Conservation (phyloP, 2,329 filamentous ascomycete species). For the Sporothrix humicola region DNA sequence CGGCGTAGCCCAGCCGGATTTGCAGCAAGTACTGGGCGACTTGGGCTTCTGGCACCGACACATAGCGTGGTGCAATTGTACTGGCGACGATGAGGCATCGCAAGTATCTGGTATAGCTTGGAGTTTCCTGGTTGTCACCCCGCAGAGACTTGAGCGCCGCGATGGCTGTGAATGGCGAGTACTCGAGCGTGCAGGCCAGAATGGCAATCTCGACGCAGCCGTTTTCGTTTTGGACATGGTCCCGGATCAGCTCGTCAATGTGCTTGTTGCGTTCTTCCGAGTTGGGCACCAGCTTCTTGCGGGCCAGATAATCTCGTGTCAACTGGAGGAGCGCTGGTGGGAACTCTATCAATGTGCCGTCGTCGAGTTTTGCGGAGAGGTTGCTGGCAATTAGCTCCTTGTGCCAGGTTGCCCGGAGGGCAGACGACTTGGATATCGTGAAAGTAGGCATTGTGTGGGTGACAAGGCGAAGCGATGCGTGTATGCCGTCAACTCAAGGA, state of each 20-base stretch:
- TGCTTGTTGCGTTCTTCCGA: constrained; percentile 41
- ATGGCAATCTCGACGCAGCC: constrained; percentile 32
- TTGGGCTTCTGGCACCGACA: constrained; percentile 24
- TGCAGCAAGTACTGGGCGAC: constrained; percentile 21
- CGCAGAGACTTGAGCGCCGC: constrained; percentile 23
- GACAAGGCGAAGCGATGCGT: not conserved
- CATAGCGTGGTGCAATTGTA: constrained; percentile 26
- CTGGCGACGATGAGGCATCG: constrained; percentile 30
- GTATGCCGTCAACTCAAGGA: not conserved
- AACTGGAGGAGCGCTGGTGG: constrained; percentile 7
- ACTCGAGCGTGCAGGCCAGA: constrained; percentile 33
- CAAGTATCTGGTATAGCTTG: constrained; percentile 32
- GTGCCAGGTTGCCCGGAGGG: constrained; percentile 30
- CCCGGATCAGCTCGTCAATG: constrained; percentile 38
- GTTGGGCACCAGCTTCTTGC: constrained; percentile 9
- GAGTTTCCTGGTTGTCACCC: constrained; percentile 14
- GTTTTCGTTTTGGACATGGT: constrained; percentile 29
- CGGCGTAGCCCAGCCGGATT: constrained; percentile 25
- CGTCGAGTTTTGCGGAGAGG: constrained; percentile 25
- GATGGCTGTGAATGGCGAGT: constrained; percentile 22
- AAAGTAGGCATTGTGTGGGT: constrained; percentile 27
- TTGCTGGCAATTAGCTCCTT: constrained; percentile 9
- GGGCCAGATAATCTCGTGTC: constrained; percentile 29
- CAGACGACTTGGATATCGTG: constrained; percentile 22
- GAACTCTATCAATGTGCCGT: constrained; percentile 23